Conservation (phyloP, 371 early-diverging fungal genomes). For the Rhizopus delemar region DNA sequence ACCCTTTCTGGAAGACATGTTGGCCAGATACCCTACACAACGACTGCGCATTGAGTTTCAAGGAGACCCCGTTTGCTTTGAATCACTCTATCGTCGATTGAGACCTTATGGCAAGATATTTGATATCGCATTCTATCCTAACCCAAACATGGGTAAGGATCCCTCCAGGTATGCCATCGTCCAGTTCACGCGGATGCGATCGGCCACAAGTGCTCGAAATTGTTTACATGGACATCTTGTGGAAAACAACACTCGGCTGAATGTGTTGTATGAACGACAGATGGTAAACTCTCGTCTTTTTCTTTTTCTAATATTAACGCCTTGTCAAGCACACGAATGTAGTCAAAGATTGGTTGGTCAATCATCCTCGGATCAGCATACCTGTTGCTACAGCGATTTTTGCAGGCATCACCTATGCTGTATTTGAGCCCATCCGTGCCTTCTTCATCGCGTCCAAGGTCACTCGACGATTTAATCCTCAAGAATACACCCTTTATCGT, state of each 20-base stretch:
- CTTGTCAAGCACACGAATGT: constrained; percentile 58
- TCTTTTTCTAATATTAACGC: background rate
- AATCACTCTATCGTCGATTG: constrained; percentile 73
- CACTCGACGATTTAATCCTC: constrained; percentile 73
- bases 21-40: constrained; percentile 70
- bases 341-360: constrained; percentile 68
- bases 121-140: constrained; percentile 69
- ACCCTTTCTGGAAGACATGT: constrained; percentile 90
- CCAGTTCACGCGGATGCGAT: constrained; percentile 72
- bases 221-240: constrained; percentile 82
- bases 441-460: constrained; percentile 84
- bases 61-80: constrained; percentile 60
- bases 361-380: constrained; percentile 72
- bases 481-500: constrained; percentile 62
- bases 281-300: constrained; percentile 30
- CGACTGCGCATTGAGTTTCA: constrained; percentile 73
- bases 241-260: constrained; percentile 67
- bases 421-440: constrained; percentile 91
- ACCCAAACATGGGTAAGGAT: constrained; percentile 62
- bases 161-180: constrained; percentile 77
- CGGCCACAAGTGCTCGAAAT: constrained; percentile 87
- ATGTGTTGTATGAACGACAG: constrained; percentile 71
- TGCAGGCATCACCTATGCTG: constrained; percentile 76
- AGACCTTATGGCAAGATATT: constrained; percentile 82
- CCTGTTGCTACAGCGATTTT: constrained; percentile 75